A percentile compares a stretch with the other conserved stretches of the same genome.
These are phyloP conservation scores for Euphrasia arctica DNA, from an alignment of 305 asterid genomes.

Conservation along the genomic window DNA sequence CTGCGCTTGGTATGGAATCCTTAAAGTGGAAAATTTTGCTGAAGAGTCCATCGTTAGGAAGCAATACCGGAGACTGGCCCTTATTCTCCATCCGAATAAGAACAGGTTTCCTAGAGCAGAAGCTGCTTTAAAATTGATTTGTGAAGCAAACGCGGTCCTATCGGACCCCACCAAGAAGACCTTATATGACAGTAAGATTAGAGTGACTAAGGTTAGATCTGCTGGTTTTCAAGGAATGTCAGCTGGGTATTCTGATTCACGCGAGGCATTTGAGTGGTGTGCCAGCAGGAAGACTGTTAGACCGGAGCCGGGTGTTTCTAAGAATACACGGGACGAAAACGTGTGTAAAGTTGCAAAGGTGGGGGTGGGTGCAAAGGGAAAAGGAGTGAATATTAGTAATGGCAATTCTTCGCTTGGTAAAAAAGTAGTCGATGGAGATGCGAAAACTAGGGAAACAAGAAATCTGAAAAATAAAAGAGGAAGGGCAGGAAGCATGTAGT, in stretches of 20 bases:
- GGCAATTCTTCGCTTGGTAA: no score
- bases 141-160: constrained; percentile 51
- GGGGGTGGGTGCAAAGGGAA: no score
- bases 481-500: no score
- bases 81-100: constrained; percentile 59
- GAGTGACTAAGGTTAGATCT: constrained; percentile 25
- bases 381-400: no score
- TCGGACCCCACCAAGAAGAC: constrained; percentile 45
- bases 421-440: no score
- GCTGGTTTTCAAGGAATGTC: constrained; percentile 31
- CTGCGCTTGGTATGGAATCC: constrained; percentile 46
- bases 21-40: constrained; percentile 40
- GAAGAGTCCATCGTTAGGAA: constrained; percentile 45
- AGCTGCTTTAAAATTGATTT: constrained; percentile 56
- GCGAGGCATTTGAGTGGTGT: constrained; percentile 33
- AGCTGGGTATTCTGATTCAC: constrained; percentile 34
- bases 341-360: no score
- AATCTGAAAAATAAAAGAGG: no score
- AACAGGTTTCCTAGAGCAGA: constrained; percentile 59
- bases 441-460: no score
- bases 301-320: constrained; percentile 32
- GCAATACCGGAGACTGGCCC: constrained; percentile 57
- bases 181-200: constrained; percentile 38
- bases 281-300: constrained; percentile 32
- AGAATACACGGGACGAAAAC: no score